phyloP scores from a whole-genome alignment of 1,284 basidiomycete species.

The Trametes pubescens region DNA sequence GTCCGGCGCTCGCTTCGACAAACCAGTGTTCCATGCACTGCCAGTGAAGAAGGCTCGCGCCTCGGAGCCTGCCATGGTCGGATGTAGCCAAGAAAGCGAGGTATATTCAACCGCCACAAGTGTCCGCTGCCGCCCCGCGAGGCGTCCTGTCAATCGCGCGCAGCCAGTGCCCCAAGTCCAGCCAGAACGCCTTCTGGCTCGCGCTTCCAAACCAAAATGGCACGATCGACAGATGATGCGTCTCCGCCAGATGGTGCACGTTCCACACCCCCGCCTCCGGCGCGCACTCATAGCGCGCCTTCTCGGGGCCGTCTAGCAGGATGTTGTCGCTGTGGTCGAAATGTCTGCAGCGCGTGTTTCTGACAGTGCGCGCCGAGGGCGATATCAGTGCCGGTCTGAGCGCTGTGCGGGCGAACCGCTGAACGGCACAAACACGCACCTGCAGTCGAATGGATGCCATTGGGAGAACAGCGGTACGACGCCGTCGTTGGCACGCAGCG shows the following conservation, averaged over 20 bases:
- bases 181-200: conserved; percentile 52
- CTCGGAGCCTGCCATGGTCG: too few relatives aligned
- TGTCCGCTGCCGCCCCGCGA: neutral
- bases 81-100: neutral
- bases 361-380: conserved; percentile 14
- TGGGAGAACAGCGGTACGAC: conserved; percentile 62
- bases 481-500: conserved; percentile 53
- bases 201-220: conserved; percentile 49
- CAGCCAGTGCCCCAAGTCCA: conserved; percentile 49
- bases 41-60: too few relatives aligned
- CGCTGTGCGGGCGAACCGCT: neutral
- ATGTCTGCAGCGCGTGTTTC: conserved; percentile 38
- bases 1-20: too few relatives aligned
- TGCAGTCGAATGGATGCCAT: conserved; percentile 59
- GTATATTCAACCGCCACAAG: neutral
- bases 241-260: conserved; percentile 47
- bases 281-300: conserved; percentile 14
- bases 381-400: neutral
- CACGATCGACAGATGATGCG: conserved; percentile 52
- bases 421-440: conserved; percentile 34
- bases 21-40: too few relatives aligned
- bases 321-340: conserved; percentile 22
- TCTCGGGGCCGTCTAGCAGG: conserved; percentile 12
- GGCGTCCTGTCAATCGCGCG: conserved; percentile 21
- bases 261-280: conserved; percentile 53